Base-by-base conservation (phyloP, 163 green algal genomes). In the Prototheca wickerhamii region DNA sequence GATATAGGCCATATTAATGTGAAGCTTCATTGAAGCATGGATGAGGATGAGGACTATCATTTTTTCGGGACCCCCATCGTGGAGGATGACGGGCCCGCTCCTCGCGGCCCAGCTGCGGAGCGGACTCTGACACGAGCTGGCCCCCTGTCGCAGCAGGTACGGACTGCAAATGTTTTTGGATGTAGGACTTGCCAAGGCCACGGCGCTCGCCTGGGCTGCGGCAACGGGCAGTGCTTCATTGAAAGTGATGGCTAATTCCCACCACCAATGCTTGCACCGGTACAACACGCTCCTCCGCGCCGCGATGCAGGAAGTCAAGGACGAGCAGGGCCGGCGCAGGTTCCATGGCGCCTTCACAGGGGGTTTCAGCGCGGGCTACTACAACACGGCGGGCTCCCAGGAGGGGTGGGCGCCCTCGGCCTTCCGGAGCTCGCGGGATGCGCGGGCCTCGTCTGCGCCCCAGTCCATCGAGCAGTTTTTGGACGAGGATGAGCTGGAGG, bases 311-410 rank as follows among this genome's bases (percentile, higher is more conserved):
- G 84, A 92, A 61, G 85, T 81, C 3, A 95, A 84, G 2, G 90
- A 97, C 55, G 87, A 80, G 34, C 58, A 93, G 61, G 87, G 82
- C 20, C 66, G 84, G 10, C 78, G 78, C 26, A 79, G 92, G 21
- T 95, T 98, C 64, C 92, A 98, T 79, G 92, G 92, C 29, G 92
- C 92, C n/a, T 98, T 98, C 73, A 96, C 87, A 7, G 92, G 92
- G 5, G 92, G 92, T n/a, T 98, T 88, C 68, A 88, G 69, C 21
- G 92, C 92, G 2, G 92, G 92, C 4, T 95, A 91, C 70, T 96
- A 82, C 78, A 97, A 97, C 81, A 94, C 86, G 10, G 91, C 95
- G 20, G 91, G 89, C 35, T 89, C 76, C 30, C 26, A 62, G 64
- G 74, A 82, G 60, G 87, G 87, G 6, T 95, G 80, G 79, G 57